A percentile compares a stretch with the other conserved stretches of the same genome.
Evolutionary conservation across 2,329 filamentous ascomycete species (phyloP).

Genomic region (Fusarium pininemorale): DNA sequence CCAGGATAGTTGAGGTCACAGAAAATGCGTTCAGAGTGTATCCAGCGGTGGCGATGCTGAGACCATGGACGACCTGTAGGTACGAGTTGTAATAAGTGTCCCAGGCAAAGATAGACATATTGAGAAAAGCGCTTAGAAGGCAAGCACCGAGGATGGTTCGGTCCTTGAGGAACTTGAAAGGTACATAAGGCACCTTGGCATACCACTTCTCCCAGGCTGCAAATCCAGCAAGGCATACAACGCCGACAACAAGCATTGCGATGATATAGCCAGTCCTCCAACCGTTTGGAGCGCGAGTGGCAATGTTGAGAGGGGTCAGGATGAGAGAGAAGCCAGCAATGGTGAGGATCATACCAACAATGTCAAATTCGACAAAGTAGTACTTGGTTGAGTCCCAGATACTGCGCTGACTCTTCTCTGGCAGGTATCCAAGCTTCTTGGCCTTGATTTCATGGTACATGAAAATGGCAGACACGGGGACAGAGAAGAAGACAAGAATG

Average conservation of each 20-base stretch:
- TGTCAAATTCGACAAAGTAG: slow-evolving; percentile 42
- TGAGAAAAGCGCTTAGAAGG: slow-evolving; percentile 50
- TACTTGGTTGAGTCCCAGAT: slow-evolving; percentile 53
- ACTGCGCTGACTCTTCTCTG: slow-evolving; percentile 53
- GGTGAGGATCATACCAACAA: slow-evolving; percentile 62
- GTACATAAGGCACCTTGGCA: slow-evolving; percentile 55
- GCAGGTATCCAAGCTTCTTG: slow-evolving; percentile 57
- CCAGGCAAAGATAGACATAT: slow-evolving; percentile 52
- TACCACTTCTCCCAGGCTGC: slow-evolving; percentile 66
- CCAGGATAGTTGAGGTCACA: slow-evolving; percentile 58
- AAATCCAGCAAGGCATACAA: slow-evolving; percentile 58
- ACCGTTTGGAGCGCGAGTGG: slow-evolving; percentile 49
- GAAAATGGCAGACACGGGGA: slow-evolving; percentile 67
- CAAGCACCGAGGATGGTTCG: slow-evolving; percentile 60
- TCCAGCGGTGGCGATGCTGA: slow-evolving; percentile 56
- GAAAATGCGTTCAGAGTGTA: slow-evolving; percentile 60
- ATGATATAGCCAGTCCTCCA: slow-evolving; percentile 62
- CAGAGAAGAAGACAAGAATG: slow-evolving; percentile 66
- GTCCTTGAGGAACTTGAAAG: slow-evolving; percentile 58
- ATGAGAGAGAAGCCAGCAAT: slow-evolving; percentile 62
- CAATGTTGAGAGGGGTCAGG: slow-evolving; percentile 70
- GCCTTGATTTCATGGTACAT: slow-evolving; percentile 66
- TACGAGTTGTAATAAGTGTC: slow-evolving; percentile 61
- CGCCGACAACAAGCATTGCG: slow-evolving; percentile 65
- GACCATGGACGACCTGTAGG: slow-evolving; percentile 60